These are phyloP conservation scores for Septoria linicola DNA, from an alignment of 2,329 filamentous ascomycete species.

Conservation along the genomic window DNA sequence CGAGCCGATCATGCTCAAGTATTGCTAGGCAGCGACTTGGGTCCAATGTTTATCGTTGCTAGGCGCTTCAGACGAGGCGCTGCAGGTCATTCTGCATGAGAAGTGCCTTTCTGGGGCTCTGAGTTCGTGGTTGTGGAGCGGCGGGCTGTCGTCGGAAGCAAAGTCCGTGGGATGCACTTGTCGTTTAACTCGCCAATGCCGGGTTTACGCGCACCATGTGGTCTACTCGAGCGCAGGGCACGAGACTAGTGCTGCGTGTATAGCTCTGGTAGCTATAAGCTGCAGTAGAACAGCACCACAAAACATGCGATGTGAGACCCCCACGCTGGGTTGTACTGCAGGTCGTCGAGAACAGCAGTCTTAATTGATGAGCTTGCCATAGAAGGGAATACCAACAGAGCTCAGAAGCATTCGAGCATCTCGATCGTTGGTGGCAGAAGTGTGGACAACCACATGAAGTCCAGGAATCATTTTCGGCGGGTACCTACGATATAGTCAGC, in stretches of 20 bases:
- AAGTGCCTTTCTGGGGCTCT: background rate
- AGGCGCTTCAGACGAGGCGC: background rate
- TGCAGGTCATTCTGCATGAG: background rate
- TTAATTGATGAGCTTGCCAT: conserved; percentile 66
- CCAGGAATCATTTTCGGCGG: conserved; percentile 77
- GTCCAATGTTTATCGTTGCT: background rate
- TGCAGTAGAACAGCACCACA: background rate
- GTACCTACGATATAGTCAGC: conserved; percentile 52
- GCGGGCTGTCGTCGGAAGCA: conserved; percentile 1
- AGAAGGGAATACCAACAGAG: conserved; percentile 75
- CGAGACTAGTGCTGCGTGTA: background rate
- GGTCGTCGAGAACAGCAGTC: background rate
- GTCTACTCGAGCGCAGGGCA: no score
- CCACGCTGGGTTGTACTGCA: background rate
- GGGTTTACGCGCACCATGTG: background rate
- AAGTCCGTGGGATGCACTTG: conserved; percentile 4
- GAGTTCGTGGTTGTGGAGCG: conserved; percentile 4
- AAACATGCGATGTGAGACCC: background rate
- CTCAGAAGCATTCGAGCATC: conserved; percentile 76
- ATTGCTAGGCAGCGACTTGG: background rate
- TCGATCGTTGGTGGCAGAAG: conserved; percentile 77
- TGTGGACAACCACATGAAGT: conserved; percentile 79
- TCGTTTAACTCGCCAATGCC: conserved; percentile 3
- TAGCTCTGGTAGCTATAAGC: conserved; percentile 2
- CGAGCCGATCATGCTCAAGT: background rate